Evolutionary conservation across 495 filamentous ascomycete species (phyloP).

Genomic region (Viridothelium virens): DNA sequence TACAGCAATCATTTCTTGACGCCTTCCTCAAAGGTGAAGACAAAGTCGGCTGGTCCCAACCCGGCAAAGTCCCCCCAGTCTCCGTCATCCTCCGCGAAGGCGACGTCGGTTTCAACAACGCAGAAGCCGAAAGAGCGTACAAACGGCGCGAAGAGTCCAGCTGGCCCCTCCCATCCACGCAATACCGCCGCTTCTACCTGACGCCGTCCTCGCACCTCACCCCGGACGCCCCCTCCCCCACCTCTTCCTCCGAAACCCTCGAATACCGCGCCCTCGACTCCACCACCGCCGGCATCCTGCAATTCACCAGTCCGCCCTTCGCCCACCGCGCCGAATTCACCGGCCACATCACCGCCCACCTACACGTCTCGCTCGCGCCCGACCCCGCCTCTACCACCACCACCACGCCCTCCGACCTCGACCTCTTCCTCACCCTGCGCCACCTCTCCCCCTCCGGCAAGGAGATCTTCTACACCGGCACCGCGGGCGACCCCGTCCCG

Average conservation of each 20-base stretch:
- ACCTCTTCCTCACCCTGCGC: constrained; percentile 54
- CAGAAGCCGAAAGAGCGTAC: constrained; percentile 47
- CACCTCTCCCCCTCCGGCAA: constrained; percentile 48
- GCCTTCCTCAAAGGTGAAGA: constrained; percentile 62
- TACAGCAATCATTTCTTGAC: constrained; percentile 58
- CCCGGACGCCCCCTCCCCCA: constrained; percentile 18
- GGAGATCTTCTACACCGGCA: constrained; percentile 59
- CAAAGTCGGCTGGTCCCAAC: constrained; percentile 47
- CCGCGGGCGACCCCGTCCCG: constrained; percentile 45
- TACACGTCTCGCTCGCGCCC: constrained; percentile 24
- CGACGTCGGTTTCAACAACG: constrained; percentile 55
- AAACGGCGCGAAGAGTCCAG: constrained; percentile 46
- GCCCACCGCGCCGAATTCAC: constrained; percentile 51
- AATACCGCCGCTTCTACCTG: constrained; percentile 52
- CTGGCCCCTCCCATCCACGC: constrained; percentile 57
- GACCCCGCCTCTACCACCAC: constrained; percentile 18
- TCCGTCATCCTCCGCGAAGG: constrained; percentile 53
- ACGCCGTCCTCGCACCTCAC: constrained; percentile 36
- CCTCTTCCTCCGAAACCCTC: constrained; percentile 29
- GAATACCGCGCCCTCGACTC: constrained; percentile 19
- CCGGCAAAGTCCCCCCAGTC: constrained; percentile 49
- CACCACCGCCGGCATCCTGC: constrained; percentile 43
- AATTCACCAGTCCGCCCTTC: constrained; percentile 50
- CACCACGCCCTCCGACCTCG: constrained; percentile 46
- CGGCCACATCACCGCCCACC: constrained; percentile 54